Base-by-base conservation (phyloP, 2,329 filamentous ascomycete genomes). In the Trichoderma oligosporum region DNA sequence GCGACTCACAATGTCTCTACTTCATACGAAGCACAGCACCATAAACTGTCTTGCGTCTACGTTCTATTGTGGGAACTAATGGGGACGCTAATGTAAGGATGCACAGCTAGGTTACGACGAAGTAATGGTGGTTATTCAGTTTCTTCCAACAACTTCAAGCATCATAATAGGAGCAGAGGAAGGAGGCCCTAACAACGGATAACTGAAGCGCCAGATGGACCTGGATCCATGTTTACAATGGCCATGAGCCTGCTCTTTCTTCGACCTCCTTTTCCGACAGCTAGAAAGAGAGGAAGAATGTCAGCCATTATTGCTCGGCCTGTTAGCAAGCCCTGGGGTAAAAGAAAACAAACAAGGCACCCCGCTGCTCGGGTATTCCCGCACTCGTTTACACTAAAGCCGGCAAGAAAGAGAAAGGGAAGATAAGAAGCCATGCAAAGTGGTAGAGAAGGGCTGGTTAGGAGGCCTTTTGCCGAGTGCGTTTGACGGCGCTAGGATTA, bases 281-380 rank as follows among this genome's bases (percentile, higher is more conserved):
- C 27, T 35, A 5, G 14, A n/a, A 5, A 38, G 22, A 45, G 31
- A n/a, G 5, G 9, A 6, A 18, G 51, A 31, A 31, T 11, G 11
- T 5, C 27, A 11, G 27, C 11, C 24, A 9, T n/a, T 18, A 22
- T 42, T 39, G 47, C 27, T 29, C 25, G 24, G 22, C 18, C 11
- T 46, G 27, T 16, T 29, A 18, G 33, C 22, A 44, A 55, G 41
- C 51, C 35, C 39, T 46, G 41, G 51, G 41, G 41, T 36, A 18
- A 9, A 22, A 22, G 11, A 22, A 38, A 12, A 25, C 24, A 47
- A 31, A n/a, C 31, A 18, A 38, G 24, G 24, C 27, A 16, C 7
- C 48, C 55, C 48, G 35, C 33, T 16, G 35, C 35, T 58, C 48
- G 56, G 56, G 48, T 58, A 31, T 42, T 58, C 48, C 56, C 56